A percentile compares a stretch with the other conserved stretches of the same genome.
Evolutionary conservation across 108 stramenopile species (phyloP).

Genomic region (Nannochloropsis oceanica): DNA sequence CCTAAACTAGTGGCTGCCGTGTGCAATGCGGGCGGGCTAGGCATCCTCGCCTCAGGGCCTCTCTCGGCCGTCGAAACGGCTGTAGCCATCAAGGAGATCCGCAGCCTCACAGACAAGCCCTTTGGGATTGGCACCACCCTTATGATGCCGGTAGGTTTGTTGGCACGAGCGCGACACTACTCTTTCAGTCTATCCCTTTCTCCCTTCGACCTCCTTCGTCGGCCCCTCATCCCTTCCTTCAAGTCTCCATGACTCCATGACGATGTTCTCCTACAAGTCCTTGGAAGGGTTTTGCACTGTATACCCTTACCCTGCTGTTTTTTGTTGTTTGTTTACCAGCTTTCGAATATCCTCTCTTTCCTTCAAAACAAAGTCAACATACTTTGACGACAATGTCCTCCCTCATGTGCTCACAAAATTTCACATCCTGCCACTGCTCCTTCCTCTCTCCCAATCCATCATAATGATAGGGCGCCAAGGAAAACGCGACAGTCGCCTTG

Average conservation of each 20-base stretch:
- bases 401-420: too few relatives aligned
- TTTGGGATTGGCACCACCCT: slow-evolving; percentile 67
- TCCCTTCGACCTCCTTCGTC: background rate
- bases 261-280: too few relatives aligned
- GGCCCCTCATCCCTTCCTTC: too few relatives aligned
- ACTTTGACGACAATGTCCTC: too few relatives aligned
- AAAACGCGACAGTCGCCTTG: slow-evolving; percentile 63
- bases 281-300: too few relatives aligned
- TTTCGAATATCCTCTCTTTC: too few relatives aligned
- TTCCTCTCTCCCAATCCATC: too few relatives aligned
- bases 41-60: slow-evolving; percentile 69
- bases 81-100: slow-evolving; percentile 48
- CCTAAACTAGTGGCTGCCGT: slow-evolving; percentile 67
- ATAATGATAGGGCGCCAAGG: slow-evolving; percentile 38
- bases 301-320: too few relatives aligned
- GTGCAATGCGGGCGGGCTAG: slow-evolving; percentile 59
- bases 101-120: slow-evolving; percentile 47
- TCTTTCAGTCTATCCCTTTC: background rate
- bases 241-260: too few relatives aligned
- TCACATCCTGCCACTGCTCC: too few relatives aligned
- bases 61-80: slow-evolving; percentile 51
- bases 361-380: too few relatives aligned
- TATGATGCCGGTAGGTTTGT: slow-evolving; percentile 51
- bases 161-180: background rate
- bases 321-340: too few relatives aligned